Percentiles rank a stretch among this genome's conserved stretches.
Conservation (phyloP, 2,329 filamentous ascomycete genomes). For the Neopestalotiopsis clavispora region DNA sequence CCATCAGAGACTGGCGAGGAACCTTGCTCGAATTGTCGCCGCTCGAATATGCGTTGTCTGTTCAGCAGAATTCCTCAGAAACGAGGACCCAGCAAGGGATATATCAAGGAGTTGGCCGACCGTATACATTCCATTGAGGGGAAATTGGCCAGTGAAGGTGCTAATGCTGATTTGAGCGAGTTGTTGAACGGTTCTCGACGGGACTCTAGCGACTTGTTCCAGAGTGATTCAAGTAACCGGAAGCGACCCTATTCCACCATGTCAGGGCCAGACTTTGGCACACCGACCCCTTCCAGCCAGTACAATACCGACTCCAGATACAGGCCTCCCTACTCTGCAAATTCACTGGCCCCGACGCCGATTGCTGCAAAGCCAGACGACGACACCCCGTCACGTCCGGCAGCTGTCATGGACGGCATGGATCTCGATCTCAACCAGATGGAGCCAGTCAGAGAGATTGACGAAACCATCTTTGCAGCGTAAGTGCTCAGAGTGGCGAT, state of each 20-base stretch:
- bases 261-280: constrained; percentile 39
- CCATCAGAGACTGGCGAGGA: constrained; percentile 73
- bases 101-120: constrained; percentile 91
- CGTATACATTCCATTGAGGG: constrained; percentile 82
- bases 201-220: constrained; percentile 55
- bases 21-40: constrained; percentile 81
- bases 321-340: constrained; percentile 40
- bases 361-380: constrained; percentile 41
- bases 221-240: constrained; percentile 46
- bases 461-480: constrained; percentile 53
- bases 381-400: constrained; percentile 40
- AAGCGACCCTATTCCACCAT: constrained; percentile 43
- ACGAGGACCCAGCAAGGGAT: constrained; percentile 89
- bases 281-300: constrained; percentile 47
- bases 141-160: constrained; percentile 64
- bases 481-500: constrained; percentile 32
- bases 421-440: constrained; percentile 37
- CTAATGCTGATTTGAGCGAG: constrained; percentile 50
- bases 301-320: constrained; percentile 49
- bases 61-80: constrained; percentile 91
- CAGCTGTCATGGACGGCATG: constrained; percentile 34
- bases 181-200: constrained; percentile 38
- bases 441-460: constrained; percentile 40
- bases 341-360: constrained; percentile 52
- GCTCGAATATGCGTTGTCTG: constrained; percentile 76